phyloP scores from a whole-genome alignment of 2,329 filamentous ascomycete genomes.

The Trichothecium roseum region DNA sequence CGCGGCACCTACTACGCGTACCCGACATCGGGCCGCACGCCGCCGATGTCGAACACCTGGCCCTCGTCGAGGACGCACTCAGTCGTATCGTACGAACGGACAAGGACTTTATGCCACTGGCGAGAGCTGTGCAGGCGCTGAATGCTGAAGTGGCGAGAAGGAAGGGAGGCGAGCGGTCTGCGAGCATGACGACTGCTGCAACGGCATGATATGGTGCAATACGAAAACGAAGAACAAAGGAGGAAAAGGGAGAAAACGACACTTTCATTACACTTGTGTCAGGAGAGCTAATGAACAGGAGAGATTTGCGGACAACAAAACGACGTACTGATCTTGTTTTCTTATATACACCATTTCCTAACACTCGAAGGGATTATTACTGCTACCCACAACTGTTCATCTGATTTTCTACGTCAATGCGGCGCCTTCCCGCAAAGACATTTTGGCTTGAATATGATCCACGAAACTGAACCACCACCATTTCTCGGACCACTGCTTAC shows the following conservation, averaged over 20 bases:
- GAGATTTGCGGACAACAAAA: no score
- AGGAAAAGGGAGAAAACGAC: no score
- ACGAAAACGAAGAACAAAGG: no score
- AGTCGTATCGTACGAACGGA: conserved; percentile 10
- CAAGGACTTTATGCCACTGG: conserved; percentile 14
- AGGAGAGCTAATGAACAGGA: no score
- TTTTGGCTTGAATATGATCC: conserved; percentile 4
- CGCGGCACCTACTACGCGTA: conserved; percentile 12
- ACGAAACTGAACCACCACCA: conserved; percentile 7
- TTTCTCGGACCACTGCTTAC: conserved; percentile 2
- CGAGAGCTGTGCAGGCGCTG: conserved; percentile 14
- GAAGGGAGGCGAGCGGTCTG: neutral
- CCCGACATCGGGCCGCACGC: conserved; percentile 7
- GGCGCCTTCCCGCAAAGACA: neutral
- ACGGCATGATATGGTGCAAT: no score
- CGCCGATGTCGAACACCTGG: conserved; percentile 12
- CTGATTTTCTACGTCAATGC: no score
- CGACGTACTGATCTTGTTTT: no score
- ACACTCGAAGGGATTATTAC: no score
- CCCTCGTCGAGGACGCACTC: conserved; percentile 9
- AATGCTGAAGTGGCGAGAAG: conserved; percentile 13
- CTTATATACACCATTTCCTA: no score
- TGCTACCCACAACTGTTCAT: no score
- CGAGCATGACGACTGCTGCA: no score
- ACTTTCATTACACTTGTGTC: no score